A percentile compares a stretch with the other conserved stretches of the same genome.
Conservation (phyloP, 176 grass and related monocot genomes). For the Carex scoparia region DNA sequence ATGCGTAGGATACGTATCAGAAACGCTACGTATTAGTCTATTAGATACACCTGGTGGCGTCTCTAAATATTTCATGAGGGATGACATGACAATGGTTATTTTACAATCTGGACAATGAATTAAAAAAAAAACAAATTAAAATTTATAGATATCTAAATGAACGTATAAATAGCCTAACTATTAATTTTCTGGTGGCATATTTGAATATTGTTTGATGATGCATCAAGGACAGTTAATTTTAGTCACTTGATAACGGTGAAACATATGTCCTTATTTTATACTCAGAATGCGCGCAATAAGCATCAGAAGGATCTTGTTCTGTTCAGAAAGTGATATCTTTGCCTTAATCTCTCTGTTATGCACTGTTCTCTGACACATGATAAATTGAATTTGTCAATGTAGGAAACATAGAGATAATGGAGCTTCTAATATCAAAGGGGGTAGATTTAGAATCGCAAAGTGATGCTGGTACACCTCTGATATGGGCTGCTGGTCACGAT, state of each 20-base stretch:
- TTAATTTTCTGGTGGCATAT: no score
- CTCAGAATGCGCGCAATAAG: no score
- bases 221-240: no score
- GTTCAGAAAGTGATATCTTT: background rate
- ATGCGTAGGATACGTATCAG: background rate
- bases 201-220: no score
- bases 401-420: slow-evolving; percentile 79
- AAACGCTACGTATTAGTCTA: background rate
- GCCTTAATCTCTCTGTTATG: background rate
- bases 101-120: no score
- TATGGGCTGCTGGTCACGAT: slow-evolving; percentile 87
- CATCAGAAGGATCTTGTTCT: background rate
- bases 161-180: no score
- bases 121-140: no score
- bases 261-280: no score
- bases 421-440: slow-evolving; percentile 60
- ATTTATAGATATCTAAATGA: no score
- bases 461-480: slow-evolving; percentile 61
- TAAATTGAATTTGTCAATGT: slow-evolving; percentile 15
- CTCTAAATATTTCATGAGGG: background rate
- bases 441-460: slow-evolving; percentile 87
- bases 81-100: no score
- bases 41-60: background rate
- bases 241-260: no score
- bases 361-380: background rate